Base-by-base conservation (phyloP, 805 yeast genomes). In the Pichia thaimueangensis region DNA sequence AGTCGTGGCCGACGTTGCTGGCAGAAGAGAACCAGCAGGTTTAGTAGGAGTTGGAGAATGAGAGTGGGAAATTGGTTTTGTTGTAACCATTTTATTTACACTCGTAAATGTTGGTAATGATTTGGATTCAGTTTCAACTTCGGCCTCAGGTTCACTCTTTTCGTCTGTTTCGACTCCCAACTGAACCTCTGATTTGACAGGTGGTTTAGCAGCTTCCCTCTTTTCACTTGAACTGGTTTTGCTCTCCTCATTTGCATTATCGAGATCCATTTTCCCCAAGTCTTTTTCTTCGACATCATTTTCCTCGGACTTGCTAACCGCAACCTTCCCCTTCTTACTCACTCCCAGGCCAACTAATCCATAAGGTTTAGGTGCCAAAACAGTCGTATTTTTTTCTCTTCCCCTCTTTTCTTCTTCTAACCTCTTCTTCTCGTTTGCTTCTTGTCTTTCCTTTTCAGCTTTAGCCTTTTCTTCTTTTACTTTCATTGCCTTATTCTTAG, bases 401-500 rank as follows among this genome's bases (percentile, higher is more conserved):
- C 48, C 50, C 37, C 45, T 51, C 30, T 45, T 45, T 35, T 48
- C 54, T 34, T 35, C 49, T 29, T 43, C 50, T 37, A 44, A 45
- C 27, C 36, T 43, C 32, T 35, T 24, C 37, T 45, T 52, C 34
- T 42, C 45, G 30, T 19, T 27, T 21, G 42, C 55, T 38, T 46
- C 57, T 37, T 39, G 48, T 20, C 35, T 47, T 35, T 43, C 34
- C 34, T 52, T 55, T 48, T 52, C 56, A 9, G 38, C 41, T 46
- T 41, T 47, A 5, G 35, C 31, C 38, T 35, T 45, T 23, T 55
- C 53, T 11, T 49, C 50, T 29, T 53, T 45, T 30, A 45, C 51
- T 31, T 50, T 51, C 41, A 55, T 43, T 39, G 55, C 65, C 27
- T 39, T 47, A 10, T 55, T 56, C 42, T 64, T 68, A 25, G 67